Percentiles rank a stretch among this genome's conserved stretches.
phyloP scores from a whole-genome alignment of 441 rosid genomes.

The Capsella rubella region DNA sequence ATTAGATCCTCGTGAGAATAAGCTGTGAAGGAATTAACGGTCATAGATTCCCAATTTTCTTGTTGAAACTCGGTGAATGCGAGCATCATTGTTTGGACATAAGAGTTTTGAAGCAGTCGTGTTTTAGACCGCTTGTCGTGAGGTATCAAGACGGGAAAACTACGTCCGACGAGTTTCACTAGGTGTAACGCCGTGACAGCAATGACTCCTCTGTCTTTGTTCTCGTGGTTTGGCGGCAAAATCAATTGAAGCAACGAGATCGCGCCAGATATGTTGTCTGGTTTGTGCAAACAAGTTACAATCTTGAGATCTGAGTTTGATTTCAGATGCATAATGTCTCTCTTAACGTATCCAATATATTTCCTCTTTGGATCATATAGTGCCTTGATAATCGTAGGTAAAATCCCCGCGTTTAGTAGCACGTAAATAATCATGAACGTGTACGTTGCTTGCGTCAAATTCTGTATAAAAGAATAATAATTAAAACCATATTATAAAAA shows the following conservation, averaged over 20 bases:
- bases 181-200: slow-evolving; percentile 50
- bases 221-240: slow-evolving; percentile 32
- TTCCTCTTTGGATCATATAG: slow-evolving; percentile 54
- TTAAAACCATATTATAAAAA: not conserved
- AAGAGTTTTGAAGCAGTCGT: slow-evolving; percentile 16
- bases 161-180: slow-evolving; percentile 49
- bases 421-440: slow-evolving; percentile 37
- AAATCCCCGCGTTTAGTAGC: slow-evolving; percentile 41
- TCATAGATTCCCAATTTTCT: slow-evolving; percentile 26
- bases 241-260: slow-evolving; percentile 49
- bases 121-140: slow-evolving; percentile 45
- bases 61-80: slow-evolving; percentile 51
- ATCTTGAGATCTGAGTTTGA: slow-evolving; percentile 48
- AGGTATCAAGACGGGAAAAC: slow-evolving; percentile 50
- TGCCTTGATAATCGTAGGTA: slow-evolving; percentile 46
- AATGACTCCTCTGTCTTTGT: slow-evolving; percentile 41
- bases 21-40: slow-evolving; percentile 47
- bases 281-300: slow-evolving; percentile 55
- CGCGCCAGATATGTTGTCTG: slow-evolving; percentile 48
- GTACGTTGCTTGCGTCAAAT: slow-evolving; percentile 30
- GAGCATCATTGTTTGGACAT: slow-evolving; percentile 47
- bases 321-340: slow-evolving; percentile 48
- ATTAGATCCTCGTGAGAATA: slow-evolving; percentile 46
- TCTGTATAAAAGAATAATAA: slow-evolving; percentile 18
- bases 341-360: slow-evolving; percentile 51